These are phyloP conservation scores for Trichosporon coremiiforme DNA, from an alignment of 1,284 basidiomycete species.

Conservation along the genomic window DNA sequence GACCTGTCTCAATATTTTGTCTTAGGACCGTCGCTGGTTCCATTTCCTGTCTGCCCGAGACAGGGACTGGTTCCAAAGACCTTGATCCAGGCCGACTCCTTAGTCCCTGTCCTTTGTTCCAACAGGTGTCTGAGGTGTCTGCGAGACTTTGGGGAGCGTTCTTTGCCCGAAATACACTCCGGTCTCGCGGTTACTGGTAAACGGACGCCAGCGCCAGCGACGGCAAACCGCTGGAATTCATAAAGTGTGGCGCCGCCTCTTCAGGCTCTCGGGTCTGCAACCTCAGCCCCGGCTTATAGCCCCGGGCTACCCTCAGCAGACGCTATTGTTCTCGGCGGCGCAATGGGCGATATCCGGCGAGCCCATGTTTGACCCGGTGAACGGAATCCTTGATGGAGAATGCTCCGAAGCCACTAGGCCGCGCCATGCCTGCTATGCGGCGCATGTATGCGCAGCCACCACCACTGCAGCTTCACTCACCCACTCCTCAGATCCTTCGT, in stretches of 20 bases:
- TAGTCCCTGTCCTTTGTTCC: background rate
- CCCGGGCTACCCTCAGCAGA: background rate
- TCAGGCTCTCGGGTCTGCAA: background rate
- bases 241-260: background rate
- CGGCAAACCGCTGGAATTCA: constrained; percentile 3
- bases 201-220: background rate
- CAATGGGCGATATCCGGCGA: background rate
- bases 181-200: background rate
- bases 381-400: background rate
- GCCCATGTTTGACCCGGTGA: background rate
- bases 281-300: background rate
- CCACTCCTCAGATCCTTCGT: background rate
- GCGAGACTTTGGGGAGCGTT: background rate
- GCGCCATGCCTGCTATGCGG: background rate
- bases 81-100: background rate
- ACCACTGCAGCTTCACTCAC: background rate
- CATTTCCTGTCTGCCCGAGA: constrained; percentile 1
- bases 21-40: background rate
- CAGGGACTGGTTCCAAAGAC: background rate
- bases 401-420: background rate
- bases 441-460: background rate
- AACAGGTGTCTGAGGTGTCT: too few species aligned
- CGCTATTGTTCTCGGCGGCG: background rate
- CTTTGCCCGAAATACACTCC: background rate
- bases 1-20: background rate